Evolutionary conservation across 257 asterid species (phyloP), one percentile per base, ranked within the genome.

Genomic region (Nemophila menziesii): DNA sequence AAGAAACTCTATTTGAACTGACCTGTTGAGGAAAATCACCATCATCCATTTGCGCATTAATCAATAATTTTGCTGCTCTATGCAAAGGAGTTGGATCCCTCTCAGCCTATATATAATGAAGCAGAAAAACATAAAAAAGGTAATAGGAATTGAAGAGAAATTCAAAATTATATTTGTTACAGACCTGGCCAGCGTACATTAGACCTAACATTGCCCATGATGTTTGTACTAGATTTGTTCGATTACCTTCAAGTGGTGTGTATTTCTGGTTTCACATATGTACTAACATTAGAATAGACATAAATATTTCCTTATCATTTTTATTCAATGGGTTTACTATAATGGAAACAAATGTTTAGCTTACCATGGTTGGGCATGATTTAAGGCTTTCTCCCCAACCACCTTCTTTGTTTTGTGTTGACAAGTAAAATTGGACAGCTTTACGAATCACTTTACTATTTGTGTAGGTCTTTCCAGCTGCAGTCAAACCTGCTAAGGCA

Each of bases 191-290:
- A 44, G 61, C 72, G 12, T 63, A 58, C 77, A 79, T 67, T 14
- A 83, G 82, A 15, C 94, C 89, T 16, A 83, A 67, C 94, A 83
- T 83, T 12, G 89, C 94, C 92, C 92, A 79, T 5, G 92, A 71
- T 34, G 94, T 79, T 44, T 79, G 89, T 19, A 79, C 92, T 22
- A 83, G 54, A 58, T 83, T 83, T 11, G 89, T 83, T 17, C 75
- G 56, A 22, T 77, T 79, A 44, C 77, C 89, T 60, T 79, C 86
- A 13, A 83, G 42, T 4, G 92, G 89, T 20, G 62, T 83, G 72
- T 71, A 83, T 71, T 63, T 79, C 92, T 83, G 73, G 54, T 52
- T 12, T 38, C 39, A 11, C 10, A 54, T 12, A 23, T 44, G 33
- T 39, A 19, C 13, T 7, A 4, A 2, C 5, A 8, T n/a, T 12